Evolutionary conservation across 345 rosid species (phyloP).

Genomic region (Syzygium aromaticum): DNA sequence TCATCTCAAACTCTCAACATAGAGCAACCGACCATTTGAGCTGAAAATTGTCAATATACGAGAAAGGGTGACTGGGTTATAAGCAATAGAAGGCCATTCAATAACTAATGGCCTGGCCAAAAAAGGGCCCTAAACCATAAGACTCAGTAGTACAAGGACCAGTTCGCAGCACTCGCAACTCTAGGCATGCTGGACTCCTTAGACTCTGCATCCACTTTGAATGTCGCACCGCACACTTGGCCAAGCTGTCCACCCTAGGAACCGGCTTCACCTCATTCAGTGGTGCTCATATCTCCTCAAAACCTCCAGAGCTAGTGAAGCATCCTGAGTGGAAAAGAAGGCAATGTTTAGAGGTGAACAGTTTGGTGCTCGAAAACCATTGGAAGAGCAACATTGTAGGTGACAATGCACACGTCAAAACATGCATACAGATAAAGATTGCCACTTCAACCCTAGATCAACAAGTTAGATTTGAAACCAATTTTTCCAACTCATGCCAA

Average conservation of each 20-base stretch:
- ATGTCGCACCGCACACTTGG: not conserved
- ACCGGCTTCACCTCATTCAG: not conserved
- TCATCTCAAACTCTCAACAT: not conserved
- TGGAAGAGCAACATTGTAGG: not conserved
- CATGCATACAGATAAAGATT: not conserved
- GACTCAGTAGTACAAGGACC: not conserved
- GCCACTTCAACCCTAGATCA: not conserved
- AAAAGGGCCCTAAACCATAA: not conserved
- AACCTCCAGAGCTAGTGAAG: not conserved
- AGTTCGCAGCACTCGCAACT: not conserved
- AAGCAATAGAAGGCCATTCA: not conserved
- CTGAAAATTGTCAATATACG: not conserved
- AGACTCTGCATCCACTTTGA: not conserved
- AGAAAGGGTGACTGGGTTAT: not conserved
- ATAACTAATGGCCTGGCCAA: not conserved
- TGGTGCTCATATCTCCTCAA: not conserved
- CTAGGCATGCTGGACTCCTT: not conserved
- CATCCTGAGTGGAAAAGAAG: not conserved
- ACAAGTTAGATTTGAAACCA: not conserved
- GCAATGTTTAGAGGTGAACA: not conserved
- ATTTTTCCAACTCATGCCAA: too few relatives aligned
- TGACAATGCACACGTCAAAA: not conserved
- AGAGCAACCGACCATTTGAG: not conserved
- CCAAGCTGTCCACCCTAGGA: not conserved
- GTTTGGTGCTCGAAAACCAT: not conserved